A percentile compares a stretch with the other conserved stretches of the same genome.
These are phyloP conservation scores for Psilocybe mexicana DNA, from an alignment of 1,284 basidiomycete species.

Conservation along the genomic window DNA sequence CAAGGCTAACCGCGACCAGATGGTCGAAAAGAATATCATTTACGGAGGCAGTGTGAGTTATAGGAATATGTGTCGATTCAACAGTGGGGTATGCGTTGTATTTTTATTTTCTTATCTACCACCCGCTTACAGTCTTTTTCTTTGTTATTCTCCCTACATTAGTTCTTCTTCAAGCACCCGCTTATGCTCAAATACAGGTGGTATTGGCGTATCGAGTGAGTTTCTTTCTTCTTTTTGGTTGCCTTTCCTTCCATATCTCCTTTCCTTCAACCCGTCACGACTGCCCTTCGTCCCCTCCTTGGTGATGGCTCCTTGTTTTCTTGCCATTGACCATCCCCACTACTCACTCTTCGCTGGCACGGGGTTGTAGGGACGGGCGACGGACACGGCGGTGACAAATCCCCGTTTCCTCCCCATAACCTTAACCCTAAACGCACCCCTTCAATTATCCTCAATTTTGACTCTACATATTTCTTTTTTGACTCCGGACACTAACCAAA, in stretches of 20 bases:
- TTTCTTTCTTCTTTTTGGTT: not conserved
- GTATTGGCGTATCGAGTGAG: slow-evolving; percentile 68
- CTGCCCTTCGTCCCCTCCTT: not conserved
- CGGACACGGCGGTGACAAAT: no score
- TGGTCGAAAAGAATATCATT: slow-evolving; percentile 53
- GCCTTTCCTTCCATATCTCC: not conserved
- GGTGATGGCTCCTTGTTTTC: no score
- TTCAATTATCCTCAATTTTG: no score
- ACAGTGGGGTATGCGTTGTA: slow-evolving; percentile 56
- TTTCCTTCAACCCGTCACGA: no score
- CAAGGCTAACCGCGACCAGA: slow-evolving; percentile 52
- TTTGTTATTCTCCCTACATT: not conserved
- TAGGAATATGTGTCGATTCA: slow-evolving; percentile 83
- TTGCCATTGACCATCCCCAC: no score
- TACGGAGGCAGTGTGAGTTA: slow-evolving; percentile 46
- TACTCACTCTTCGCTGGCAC: no score
- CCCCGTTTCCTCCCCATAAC: no score
- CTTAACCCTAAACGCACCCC: no score
- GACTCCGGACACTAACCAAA: not conserved
- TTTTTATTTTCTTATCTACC: not conserved
- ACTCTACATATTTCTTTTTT: not conserved
- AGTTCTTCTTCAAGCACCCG: slow-evolving; percentile 74
- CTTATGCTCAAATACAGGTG: slow-evolving; percentile 69
- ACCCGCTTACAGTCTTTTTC: not conserved
- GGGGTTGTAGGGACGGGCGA: no score